These are phyloP conservation scores for Chaetothyriales sp. DNA, from an alignment of 2,329 filamentous ascomycete genomes.

Conservation along the genomic window DNA sequence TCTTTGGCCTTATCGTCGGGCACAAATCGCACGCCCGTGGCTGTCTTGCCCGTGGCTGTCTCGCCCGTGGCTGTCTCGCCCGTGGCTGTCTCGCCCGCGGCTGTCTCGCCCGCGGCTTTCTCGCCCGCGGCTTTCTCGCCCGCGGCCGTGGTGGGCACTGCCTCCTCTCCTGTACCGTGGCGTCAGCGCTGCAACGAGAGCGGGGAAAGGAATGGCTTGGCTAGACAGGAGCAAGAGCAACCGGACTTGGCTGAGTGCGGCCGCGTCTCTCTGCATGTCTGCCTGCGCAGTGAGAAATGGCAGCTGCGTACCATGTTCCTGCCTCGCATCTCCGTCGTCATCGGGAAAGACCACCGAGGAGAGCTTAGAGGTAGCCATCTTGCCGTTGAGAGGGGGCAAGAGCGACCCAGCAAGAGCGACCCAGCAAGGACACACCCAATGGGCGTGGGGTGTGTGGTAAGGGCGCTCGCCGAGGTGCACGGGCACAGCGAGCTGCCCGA, in stretches of 20 bases:
- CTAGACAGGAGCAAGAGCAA: too few species aligned
- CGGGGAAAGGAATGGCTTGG: background rate
- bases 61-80: background rate
- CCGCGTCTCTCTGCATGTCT: background rate
- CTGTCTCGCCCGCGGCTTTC: background rate
- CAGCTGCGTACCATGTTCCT: slow-evolving; percentile 8
- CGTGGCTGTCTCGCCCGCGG: too few species aligned
- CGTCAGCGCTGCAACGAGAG: background rate
- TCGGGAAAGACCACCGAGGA: slow-evolving; percentile 15
- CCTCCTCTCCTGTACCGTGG: background rate
- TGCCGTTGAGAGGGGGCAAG: background rate
- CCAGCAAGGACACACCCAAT: background rate
- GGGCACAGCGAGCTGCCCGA: background rate
- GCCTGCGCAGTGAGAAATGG: background rate
- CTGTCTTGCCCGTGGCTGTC: background rate
- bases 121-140: background rate
- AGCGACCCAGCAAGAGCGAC: background rate
- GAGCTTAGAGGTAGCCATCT: slow-evolving; percentile 11
- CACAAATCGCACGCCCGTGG: background rate
- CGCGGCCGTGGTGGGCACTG: background rate
- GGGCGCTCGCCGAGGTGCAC: background rate
- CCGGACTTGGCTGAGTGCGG: background rate
- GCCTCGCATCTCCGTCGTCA: slow-evolving; percentile 7
- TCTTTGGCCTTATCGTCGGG: background rate
- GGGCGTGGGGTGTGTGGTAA: background rate